Evolutionary conservation across 306 rosid genomes (phyloP).

Genomic region (Malus domestica): ASM211411v1 NC_041801.1:7617001-7617500

Average conservation of each 20-base stretch:
- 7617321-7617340: background rate
- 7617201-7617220: constrained; percentile 79
- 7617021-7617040: background rate
- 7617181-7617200: constrained; percentile 89
- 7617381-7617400: constrained; percentile 97
- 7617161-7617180: constrained; percentile 96
- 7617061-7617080: background rate
- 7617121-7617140: constrained; percentile 96
- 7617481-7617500: background rate
- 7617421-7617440: constrained; percentile 97
- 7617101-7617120: constrained; percentile 57
- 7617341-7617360: constrained; percentile 46
- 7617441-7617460: constrained; percentile 89
- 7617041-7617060: background rate
- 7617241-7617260: constrained; percentile 32
- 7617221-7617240: constrained; percentile 68
- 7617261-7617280: background rate
- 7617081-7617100: background rate
- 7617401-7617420: constrained; percentile 99
- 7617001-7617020: background rate
- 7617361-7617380: constrained; percentile 97
- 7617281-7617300: background rate
- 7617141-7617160: constrained; percentile 98
- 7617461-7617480: constrained; percentile 4
- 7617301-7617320: background rate